Conservation (phyloP, 768 basidiomycete genomes). For the Exsudoporus frostii region DNA sequence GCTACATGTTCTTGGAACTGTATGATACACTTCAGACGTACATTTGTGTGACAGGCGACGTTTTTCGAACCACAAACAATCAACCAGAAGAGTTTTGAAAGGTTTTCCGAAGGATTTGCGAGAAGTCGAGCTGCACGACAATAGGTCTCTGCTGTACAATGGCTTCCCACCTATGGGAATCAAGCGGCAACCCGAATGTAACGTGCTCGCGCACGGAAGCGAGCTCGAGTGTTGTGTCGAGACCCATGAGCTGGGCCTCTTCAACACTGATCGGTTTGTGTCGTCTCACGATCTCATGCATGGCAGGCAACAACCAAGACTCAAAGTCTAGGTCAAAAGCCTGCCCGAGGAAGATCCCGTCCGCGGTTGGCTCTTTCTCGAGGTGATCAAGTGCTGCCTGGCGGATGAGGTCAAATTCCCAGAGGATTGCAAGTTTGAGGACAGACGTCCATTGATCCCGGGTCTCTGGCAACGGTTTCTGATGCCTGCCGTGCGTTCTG, state of each 20-base stretch:
- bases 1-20: neutral
- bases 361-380: constrained; percentile 19
- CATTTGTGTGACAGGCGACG: neutral
- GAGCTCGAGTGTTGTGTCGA: constrained; percentile 11
- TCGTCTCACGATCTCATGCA: constrained; percentile 28
- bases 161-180: no score
- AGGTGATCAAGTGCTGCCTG: constrained; percentile 23
- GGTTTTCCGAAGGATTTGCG: neutral
- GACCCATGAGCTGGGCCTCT: constrained; percentile 31
- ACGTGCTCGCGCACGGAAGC: constrained; percentile 11
- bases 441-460: constrained; percentile 35
- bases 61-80: neutral
- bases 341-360: constrained; percentile 34
- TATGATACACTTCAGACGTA: neutral
- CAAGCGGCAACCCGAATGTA: no score
- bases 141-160: neutral
- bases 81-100: neutral
- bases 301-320: constrained; percentile 37
- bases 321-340: constrained; percentile 20
- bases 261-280: constrained; percentile 9
- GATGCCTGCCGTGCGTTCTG: neutral
- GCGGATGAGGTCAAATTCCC: constrained; percentile 33
- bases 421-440: constrained; percentile 37
- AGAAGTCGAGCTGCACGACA: neutral
- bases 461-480: neutral